Conservation (phyloP, 208 protist species). For the Herpetomonas tarakana region DNA sequence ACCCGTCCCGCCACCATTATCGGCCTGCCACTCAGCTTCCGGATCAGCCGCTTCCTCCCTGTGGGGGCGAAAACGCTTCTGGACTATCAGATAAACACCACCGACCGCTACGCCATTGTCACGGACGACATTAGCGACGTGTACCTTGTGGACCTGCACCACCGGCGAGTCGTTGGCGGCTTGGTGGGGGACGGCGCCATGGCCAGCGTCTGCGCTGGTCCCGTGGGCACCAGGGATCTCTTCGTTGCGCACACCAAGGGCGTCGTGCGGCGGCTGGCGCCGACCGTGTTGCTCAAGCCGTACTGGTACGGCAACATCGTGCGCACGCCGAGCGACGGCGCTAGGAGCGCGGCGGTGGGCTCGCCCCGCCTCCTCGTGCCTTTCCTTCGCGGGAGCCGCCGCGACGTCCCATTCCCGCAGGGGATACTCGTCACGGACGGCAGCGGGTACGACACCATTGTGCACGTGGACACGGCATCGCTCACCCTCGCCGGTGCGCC, state of each 20-base stretch:
- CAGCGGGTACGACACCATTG: too few species aligned
- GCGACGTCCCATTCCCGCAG: too few species aligned
- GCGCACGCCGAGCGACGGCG: too few species aligned
- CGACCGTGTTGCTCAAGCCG: constrained; percentile 5
- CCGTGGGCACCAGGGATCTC: constrained; percentile 17
- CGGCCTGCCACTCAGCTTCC: constrained; percentile 21
- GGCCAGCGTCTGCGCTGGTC: constrained; percentile 41
- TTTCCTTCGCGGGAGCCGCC: too few species aligned
- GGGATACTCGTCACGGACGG: too few species aligned
- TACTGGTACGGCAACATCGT: not conserved
- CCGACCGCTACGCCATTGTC: constrained; percentile 51
- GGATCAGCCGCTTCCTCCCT: constrained; percentile 2
- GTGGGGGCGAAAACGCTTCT: not conserved
- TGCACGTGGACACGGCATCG: too few species aligned
- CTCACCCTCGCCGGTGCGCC: too few species aligned
- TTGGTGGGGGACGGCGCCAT: constrained; percentile 46
- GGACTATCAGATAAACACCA: constrained; percentile 3
- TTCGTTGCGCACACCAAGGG: constrained; percentile 29
- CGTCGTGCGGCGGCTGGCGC: constrained; percentile 20
- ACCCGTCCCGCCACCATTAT: too few species aligned
- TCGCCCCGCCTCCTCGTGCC: too few species aligned
- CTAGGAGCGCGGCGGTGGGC: too few species aligned
- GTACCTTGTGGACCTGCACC: constrained; percentile 61
- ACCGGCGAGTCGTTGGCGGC: constrained; percentile 34
- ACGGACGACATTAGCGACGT: constrained; percentile 47